Base-by-base conservation (phyloP, 2,329 filamentous ascomycete genomes). In the Daldinia sp. region DNA sequence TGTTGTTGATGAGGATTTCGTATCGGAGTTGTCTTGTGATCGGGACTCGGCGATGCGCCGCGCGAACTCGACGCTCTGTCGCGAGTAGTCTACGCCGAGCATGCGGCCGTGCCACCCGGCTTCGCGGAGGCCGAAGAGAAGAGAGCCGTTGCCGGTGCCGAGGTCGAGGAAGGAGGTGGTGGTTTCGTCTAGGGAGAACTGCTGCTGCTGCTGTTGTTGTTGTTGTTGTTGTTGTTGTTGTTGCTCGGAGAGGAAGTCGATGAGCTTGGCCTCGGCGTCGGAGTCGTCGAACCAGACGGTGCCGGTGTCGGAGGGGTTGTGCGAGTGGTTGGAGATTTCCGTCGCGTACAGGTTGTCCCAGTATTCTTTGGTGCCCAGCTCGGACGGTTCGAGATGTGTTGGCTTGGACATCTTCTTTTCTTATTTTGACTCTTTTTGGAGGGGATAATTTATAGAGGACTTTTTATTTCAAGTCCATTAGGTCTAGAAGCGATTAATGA, bases 241-340 rank as follows among this genome's bases (percentile, higher is more conserved):
- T 10, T 35, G 33, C 33, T 35, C 33, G 74, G 70, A 88, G 78
- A 97, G 86, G 78, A 91, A 94, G 9, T 83, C 79, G 26, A 97
- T 81, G 67, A 97, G 89, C 77, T 94, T 94, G 69, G 90, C 85
- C 77, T 97, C 93, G 69, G 96, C 96, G 76, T 92, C 89, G 35
- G 93, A 92, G 82, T 98, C 96, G 79, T 94, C 92, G 86, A 99
- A 99, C 96, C 96, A 99, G 75, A 96, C 90, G 33, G 94, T 97
- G 73, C 95, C 95, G 67, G 91, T 91, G 83, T 97, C 93, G 63
- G 87, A 81, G 9, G 92, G 89, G 81, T 97, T 89, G 69, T 87
- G 80, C 60, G 87, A 82, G 80, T 94, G 88, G 81, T 96, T 95
- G 67, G 82, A 79, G 60, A 93, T 84, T 80, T 96, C 92, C 72